Conservation (phyloP, 2,329 filamentous ascomycete genomes). For the Lasiodiplodia theobromae region DNA sequence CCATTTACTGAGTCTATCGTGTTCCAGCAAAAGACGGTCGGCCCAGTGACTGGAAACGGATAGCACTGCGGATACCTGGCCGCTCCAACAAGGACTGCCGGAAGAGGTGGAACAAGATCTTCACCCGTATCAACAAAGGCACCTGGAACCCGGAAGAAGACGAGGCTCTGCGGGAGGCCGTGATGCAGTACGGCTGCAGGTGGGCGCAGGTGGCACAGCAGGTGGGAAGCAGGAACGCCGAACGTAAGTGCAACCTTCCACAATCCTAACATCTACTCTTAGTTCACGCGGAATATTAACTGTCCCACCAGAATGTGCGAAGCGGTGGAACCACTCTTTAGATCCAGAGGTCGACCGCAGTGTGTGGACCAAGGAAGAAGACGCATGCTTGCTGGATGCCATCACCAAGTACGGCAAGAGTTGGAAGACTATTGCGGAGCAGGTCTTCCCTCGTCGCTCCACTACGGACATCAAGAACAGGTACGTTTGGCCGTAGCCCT, state of each 20-base stretch:
- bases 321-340: constrained; percentile 55
- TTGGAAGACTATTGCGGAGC: background rate
- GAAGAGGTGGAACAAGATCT: constrained; percentile 53
- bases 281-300: constrained; percentile 21
- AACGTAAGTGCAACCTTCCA: constrained; percentile 41
- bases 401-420: background rate
- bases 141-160: constrained; percentile 50
- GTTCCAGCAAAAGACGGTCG: background rate
- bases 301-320: constrained; percentile 52
- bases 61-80: constrained; percentile 48
- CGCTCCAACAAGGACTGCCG: constrained; percentile 55
- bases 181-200: constrained; percentile 48
- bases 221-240: constrained; percentile 49
- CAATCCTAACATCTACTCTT: background rate
- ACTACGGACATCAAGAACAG: constrained; percentile 2
- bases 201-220: constrained; percentile 53
- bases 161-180: constrained; percentile 41
- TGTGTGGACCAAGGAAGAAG: constrained; percentile 48
- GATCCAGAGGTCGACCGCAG: constrained; percentile 51
- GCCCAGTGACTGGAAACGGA: constrained; percentile 43
- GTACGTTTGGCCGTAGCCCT: background rate
- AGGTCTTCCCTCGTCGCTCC: background rate
- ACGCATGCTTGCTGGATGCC: background rate
- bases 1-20: background rate
- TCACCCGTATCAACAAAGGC: constrained; percentile 51